Evolutionary conservation across 2,329 filamentous ascomycete genomes (phyloP).

Genomic region (Colletotrichum coccodes): DNA sequence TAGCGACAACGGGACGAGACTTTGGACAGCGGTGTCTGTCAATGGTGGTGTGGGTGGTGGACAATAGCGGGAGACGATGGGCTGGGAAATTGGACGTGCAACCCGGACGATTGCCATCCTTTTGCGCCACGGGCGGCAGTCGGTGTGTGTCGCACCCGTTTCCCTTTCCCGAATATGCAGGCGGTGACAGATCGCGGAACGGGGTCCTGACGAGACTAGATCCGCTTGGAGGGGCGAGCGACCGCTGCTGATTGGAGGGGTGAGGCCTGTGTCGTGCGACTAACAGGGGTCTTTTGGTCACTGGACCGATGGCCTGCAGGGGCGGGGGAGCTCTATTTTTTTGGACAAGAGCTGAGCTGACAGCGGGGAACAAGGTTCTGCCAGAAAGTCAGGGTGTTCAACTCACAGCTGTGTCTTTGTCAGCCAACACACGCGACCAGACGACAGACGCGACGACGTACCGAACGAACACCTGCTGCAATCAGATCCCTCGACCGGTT

Average conservation of each 20-base stretch:
- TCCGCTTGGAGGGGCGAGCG: slow-evolving; percentile 2
- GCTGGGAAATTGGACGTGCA: slow-evolving; percentile 16
- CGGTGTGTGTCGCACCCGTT: slow-evolving; percentile 21
- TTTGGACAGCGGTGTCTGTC: not conserved
- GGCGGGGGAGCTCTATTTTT: not conserved
- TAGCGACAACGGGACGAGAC: not conserved
- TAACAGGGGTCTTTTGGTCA: not conserved
- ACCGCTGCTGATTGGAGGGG: slow-evolving; percentile 10
- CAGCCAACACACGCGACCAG: slow-evolving; percentile 15
- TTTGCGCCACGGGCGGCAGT: not conserved
- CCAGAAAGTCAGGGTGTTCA: not conserved
- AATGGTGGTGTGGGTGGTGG: slow-evolving; percentile 17
- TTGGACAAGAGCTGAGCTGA: slow-evolving; percentile 10
- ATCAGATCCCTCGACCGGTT: too few species aligned
- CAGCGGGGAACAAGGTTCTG: slow-evolving; percentile 6
- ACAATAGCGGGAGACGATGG: slow-evolving; percentile 14
- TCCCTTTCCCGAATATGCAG: slow-evolving; percentile 9
- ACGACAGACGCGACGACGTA: not conserved
- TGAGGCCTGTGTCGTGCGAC: slow-evolving; percentile 1
- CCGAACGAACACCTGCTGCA: not conserved
- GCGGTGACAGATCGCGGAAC: slow-evolving; percentile 30
- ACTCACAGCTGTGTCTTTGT: slow-evolving; percentile 11
- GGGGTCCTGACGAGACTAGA: slow-evolving; percentile 7
- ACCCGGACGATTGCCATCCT: not conserved
- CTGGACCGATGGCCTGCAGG: slow-evolving; percentile 20